A percentile compares a stretch with the other conserved stretches of the same genome.
These are phyloP conservation scores for Pythium periplocum DNA, from an alignment of 352 stramenopile species.

Conservation along the genomic window DNA sequence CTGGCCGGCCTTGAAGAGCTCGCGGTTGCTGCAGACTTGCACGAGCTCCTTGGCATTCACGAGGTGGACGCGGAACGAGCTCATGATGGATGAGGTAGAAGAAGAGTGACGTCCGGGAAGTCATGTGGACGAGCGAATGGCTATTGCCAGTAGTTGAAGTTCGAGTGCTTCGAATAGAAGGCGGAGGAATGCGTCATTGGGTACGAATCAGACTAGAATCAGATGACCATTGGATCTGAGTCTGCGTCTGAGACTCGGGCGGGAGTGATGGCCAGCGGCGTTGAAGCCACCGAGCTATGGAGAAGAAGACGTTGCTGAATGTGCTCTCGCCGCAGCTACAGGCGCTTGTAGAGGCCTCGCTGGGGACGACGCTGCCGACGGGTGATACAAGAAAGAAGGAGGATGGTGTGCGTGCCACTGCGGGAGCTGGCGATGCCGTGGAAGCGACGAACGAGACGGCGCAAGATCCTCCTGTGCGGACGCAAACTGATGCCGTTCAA, in stretches of 20 bases:
- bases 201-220: slow-evolving; percentile 3
- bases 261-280: no score
- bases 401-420: no score
- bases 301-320: slow-evolving; percentile 32
- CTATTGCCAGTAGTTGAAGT: slow-evolving; percentile 20
- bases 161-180: slow-evolving; percentile 4
- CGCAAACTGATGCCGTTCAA: no score
- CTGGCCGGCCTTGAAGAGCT: slow-evolving; percentile 57
- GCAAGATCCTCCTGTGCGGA: no score
- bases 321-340: slow-evolving; percentile 59
- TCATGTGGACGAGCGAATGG: not conserved
- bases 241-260: no score
- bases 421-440: no score
- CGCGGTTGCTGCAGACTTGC: slow-evolving; percentile 58
- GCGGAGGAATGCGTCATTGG: not conserved
- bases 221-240: not conserved
- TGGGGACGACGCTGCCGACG: slow-evolving; percentile 19
- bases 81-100: slow-evolving; percentile 27
- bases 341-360: slow-evolving; percentile 53
- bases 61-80: slow-evolving; percentile 66
- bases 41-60: slow-evolving; percentile 61
- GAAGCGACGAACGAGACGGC: no score
- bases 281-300: no score
- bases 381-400: no score
- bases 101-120: no score